Base-by-base conservation (phyloP, 2,329 filamentous ascomycete species). In the Aspergillus cejpii region DNA sequence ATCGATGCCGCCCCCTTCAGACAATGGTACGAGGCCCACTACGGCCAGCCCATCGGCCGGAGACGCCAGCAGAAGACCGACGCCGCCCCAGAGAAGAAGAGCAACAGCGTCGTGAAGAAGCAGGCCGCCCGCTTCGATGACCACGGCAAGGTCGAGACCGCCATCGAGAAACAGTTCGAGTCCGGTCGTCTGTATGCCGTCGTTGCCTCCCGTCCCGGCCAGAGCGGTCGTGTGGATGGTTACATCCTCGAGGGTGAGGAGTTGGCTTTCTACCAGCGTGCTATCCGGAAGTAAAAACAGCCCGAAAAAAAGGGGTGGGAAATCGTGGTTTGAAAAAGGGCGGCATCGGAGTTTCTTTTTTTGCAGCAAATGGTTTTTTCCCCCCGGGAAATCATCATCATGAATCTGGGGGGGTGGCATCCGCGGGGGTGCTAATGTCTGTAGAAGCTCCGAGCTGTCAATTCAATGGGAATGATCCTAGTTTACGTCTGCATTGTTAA, bases 21-120 rank as follows among this genome's bases (percentile, higher is more conserved):
- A 74, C 91, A 97, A 79, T 98, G 92, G 92, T 98, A 94, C 78
- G 92, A 98, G 84, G 88, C 92, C 63, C 92, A 98, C 85, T 98
- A 98, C 82, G 92, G 92, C 71, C 81, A 87, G 75, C 65, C 79
- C 65, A 71, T 98, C 56, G 92, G 92, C 73, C 87, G 90, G 66
- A 85, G 85, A 76, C 87, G 90, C 77, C 89, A 95, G 80, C 80
- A 84, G 73, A 90, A 94, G 69, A 58, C 59, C 76, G 76, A 70
- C 72, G 74, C 47, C 49, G 57, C 55, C 62, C 63, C 69, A 69
- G 71, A 88, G 75, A 94, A 95, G 86, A 96, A 95, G 86, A 89
- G 84, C 80, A 94, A 94, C 79, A 78, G 83, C 52, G 86, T 97
- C 52, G 81, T 92, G 84, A 88, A 87, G 80, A 98, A 98, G 88